phyloP scores from a whole-genome alignment of 768 basidiomycete genomes.

The Suillus decipiens region DNA sequence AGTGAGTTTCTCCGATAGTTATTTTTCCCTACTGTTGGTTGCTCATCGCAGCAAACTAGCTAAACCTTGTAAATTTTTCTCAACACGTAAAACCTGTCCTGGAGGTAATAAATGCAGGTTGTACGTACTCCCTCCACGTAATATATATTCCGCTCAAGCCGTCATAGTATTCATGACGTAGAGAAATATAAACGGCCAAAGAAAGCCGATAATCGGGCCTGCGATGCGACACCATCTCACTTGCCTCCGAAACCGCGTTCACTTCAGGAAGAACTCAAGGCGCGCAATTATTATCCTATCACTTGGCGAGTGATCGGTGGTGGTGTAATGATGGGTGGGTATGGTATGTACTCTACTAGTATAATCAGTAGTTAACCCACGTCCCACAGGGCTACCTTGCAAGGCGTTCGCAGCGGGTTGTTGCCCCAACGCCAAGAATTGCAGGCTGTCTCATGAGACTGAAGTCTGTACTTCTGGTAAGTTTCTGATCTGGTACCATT shows the following conservation, averaged over 20 bases:
- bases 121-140: slow-evolving; percentile 38
- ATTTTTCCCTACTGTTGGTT: neutral
- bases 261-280: slow-evolving; percentile 35
- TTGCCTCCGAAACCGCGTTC: slow-evolving; percentile 28
- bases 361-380: neutral
- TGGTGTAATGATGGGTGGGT: slow-evolving; percentile 65
- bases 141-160: neutral
- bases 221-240: slow-evolving; percentile 22
- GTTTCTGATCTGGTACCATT: slow-evolving; percentile 7
- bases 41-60: slow-evolving; percentile 37
- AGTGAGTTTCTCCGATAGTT: slow-evolving; percentile 21
- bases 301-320: slow-evolving; percentile 80
- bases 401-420: slow-evolving; percentile 24
- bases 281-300: slow-evolving; percentile 61
- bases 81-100: slow-evolving; percentile 46
- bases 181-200: slow-evolving; percentile 7
- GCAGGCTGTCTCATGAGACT: slow-evolving; percentile 32
- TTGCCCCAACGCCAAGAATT: slow-evolving; percentile 30
- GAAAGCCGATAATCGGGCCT: slow-evolving; percentile 7
- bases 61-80: slow-evolving; percentile 61
- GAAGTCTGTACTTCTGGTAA: slow-evolving; percentile 25
- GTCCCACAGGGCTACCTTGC: slow-evolving; percentile 26
- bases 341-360: slow-evolving; percentile 22
- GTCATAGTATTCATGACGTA: slow-evolving; percentile 47
- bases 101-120: slow-evolving; percentile 60